Percentiles rank a stretch among this genome's conserved stretches.
phyloP scores from a whole-genome alignment of 176 grass and related monocot genomes.

The Poa pratensis region DNA sequence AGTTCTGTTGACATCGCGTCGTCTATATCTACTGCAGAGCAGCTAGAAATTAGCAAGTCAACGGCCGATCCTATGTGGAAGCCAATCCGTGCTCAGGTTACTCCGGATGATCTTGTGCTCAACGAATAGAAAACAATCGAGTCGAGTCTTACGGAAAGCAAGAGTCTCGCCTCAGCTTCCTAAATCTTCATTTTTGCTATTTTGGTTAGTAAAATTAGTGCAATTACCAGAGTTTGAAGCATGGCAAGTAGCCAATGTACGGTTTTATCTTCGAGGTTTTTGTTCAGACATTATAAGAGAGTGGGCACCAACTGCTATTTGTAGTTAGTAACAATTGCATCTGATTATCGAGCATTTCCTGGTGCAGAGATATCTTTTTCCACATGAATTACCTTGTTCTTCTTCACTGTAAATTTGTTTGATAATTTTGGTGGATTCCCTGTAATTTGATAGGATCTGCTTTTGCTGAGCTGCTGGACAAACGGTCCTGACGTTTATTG shows the following conservation, averaged over 20 bases:
- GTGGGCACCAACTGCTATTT: constrained; percentile 22
- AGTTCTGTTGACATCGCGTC: constrained; percentile 10
- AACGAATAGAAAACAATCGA: constrained; percentile 29
- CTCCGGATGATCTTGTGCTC: constrained; percentile 32
- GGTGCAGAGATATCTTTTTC: neutral
- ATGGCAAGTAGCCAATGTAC: constrained; percentile 20
- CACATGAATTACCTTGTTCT: neutral
- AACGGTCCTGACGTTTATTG: neutral
- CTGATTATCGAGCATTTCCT: neutral
- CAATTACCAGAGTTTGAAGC: constrained; percentile 33
- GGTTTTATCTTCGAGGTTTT: constrained; percentile 32
- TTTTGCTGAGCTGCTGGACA: neutral
- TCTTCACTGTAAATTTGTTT: neutral
- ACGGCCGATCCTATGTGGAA: neutral
- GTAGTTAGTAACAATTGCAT: constrained; percentile 45
- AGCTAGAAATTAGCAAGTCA: constrained; percentile 36
- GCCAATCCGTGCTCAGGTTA: constrained; percentile 51
- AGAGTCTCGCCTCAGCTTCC: constrained; percentile 1
- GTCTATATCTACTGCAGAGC: neutral
- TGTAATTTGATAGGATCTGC: neutral
- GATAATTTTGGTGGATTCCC: neutral
- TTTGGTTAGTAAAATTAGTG: constrained; percentile 49
- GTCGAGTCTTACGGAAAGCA: neutral
- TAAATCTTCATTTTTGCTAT: constrained; percentile 44
- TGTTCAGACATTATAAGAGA: constrained; percentile 30